Base-by-base conservation (phyloP, 176 grass and related monocot species). In the Thinopyrum elongatum region DNA sequence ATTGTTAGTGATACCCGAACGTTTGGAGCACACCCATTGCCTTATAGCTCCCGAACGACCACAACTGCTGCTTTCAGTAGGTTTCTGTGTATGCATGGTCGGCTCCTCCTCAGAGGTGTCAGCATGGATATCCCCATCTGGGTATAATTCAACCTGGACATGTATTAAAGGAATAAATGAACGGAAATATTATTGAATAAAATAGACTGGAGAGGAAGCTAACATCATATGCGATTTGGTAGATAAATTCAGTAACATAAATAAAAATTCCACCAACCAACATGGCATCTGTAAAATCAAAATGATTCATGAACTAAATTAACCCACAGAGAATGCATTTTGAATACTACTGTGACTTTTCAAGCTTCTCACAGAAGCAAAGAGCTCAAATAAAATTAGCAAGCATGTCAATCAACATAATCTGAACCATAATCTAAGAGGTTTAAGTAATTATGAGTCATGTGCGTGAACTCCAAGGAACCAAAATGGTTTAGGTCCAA, bases 11-110 rank as follows among this genome's bases (percentile, higher is more conserved):
- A 89, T 75, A 84, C 88, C 89, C 16, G 90, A 91, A 30, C 90
- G 81, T 91, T 89, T 98, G 58, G 92, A 93, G 71, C 94, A 86
- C 70, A 78, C 80, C 92, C 94, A 96, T 65, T 80, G 90, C 39
- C 66, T 86, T 36, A 94, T 71, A 87, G 79, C 74, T 53, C 78
- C 75, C 2, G 88, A 86, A 51, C 63, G 34, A 83, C 60, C 36
- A 76, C 87, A 49, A 73, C 70, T 78, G 65, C 80, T 77, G 66
- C 87, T 89, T 89, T 82, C 87, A 77, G 74, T 87, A 87, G 70
- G 49, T 85, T 88, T 85, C 23, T 11, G 63, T 2, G 5, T 25
- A 71, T 71, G 70, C 69, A 70, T 10, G 64, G 64, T 1, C 10
- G 11, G 47, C 64, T 85, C 82, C 22, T 87, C 87, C 70, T 81